Base-by-base conservation (phyloP, 768 basidiomycete genomes). In the Roridomyces roridus region DNA sequence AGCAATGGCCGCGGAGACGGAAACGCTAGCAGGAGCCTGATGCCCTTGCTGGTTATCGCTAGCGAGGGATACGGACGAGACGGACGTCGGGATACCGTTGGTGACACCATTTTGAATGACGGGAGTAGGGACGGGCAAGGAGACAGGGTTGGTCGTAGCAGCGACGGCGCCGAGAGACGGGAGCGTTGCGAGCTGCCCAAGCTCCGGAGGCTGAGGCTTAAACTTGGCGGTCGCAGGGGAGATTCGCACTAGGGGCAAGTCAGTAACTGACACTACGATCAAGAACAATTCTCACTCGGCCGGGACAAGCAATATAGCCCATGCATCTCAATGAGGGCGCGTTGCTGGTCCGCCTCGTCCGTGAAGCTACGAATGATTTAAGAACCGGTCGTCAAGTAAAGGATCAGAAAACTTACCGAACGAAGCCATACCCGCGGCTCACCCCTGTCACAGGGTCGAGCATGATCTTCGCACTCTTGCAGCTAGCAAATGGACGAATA, bases 381-480 rank as follows among this genome's bases (percentile, higher is more conserved):
- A 10, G 14, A 14, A 11, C 36, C 12, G 1, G 11, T 35, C 11
- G 6, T 23, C n/a, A 23, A 44, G 2, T 45, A 44, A 58, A 45
- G 51, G 45, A 10, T 34, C 31, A 44, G 28, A 29, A 36, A 20
- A 72, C 83, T 48, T 57, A 88, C 91, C 95, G 83, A 35, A 97
- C 94, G 68, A 96, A 96, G 25, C 94, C 94, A 71, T 96, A 96
- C 4, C 94, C 94, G 59, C 92, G 82, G 25, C 91, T 93, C 20
- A 94, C 85, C 17, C 94, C 94, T 5, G 93, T 94, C 20, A 89
- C 84, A 2, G 94, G 93, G 71, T 95, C 93, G 44, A 94, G 77
- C 93, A 95, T 95, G 62, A 94, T 96, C 77, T 94, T 95, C 26
- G 95, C 95, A 70, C 93, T 95, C 78, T 94, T 94, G 75, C 94